Evolutionary conservation across 768 basidiomycete species (phyloP), one percentile per base, ranked within the genome.

Genomic region (Lentinula detonsa): DNA sequence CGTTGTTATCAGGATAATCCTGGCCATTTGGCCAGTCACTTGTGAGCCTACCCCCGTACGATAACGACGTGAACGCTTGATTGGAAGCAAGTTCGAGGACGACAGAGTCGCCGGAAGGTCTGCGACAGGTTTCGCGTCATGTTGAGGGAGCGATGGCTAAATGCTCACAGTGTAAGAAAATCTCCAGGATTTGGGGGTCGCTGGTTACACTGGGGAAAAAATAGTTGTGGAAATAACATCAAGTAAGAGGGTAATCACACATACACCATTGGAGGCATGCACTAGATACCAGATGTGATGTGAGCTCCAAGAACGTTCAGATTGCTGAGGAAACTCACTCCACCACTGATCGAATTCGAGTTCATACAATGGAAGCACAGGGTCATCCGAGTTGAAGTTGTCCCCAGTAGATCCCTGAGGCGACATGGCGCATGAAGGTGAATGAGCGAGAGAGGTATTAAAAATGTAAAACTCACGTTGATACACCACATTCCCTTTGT

Each of bases 71-170:
- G 63, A 76, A 71, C 21, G 75, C 83, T 10, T 78, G 77, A 67
- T 84, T 83, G 6, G 74, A 71, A 2, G 78, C 77, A 15, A 83
- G 73, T 66, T 83, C 81, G 31, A 83, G 76, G 1, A 73, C 75
- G 67, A 83, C 82, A 46, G 71, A 69, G 35, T 73, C 70, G 40
- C 81, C 82, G 2, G 79, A 81, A 5, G 82, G 83, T 11, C 82
- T 82, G 16, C 34, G 3, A 23, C 3, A 28, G 3, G 2, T 28
- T 28, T 28, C 2, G 28, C 28, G 28, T 28, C 28, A 28, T 0
- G 2, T 28, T 3, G 28, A 28, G 28, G 28, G 28, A 28, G 28
- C 28, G 28, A 28, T 3, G 3, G 3, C 28, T 28, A 28, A 16
- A 45, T 18, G 1, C 40, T 56, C 15, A 63, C 62, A 63, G 18